phyloP scores from a whole-genome alignment of 2,329 filamentous ascomycete genomes.

The Trichophyton equinum region DNA sequence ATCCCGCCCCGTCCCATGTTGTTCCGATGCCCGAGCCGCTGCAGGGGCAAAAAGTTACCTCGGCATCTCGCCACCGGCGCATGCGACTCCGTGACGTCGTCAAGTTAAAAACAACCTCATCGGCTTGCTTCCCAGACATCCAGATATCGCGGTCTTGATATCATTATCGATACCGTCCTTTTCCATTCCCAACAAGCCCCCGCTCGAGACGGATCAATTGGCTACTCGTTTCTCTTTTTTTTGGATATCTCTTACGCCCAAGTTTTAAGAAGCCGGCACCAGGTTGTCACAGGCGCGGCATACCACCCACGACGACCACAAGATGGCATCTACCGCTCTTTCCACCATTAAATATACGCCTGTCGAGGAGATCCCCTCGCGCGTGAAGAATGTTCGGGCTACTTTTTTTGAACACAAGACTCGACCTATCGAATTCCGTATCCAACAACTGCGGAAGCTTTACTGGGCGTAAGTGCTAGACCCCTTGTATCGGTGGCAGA shows the following conservation, averaged over 20 bases:
- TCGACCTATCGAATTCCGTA: slow-evolving; percentile 66
- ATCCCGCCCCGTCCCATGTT: not conserved
- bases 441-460: slow-evolving; percentile 78
- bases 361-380: slow-evolving; percentile 51
- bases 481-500: not conserved
- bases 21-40: not conserved
- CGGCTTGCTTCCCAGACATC: not conserved
- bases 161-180: not conserved
- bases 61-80: not conserved
- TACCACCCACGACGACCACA: not conserved
- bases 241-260: not conserved
- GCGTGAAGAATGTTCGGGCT: slow-evolving; percentile 48
- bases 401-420: slow-evolving; percentile 73
- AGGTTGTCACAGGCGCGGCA: not conserved
- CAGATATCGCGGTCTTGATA: not conserved
- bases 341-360: slow-evolving; percentile 48
- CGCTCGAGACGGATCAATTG: not conserved
- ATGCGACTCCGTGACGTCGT: not conserved
- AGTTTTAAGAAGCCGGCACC: not conserved
- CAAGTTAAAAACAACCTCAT: no score
- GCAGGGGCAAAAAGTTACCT: not conserved
- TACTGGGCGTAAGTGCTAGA: slow-evolving; percentile 62
- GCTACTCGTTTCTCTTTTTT: not conserved
- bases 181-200: not conserved
- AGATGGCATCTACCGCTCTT: slow-evolving; percentile 20